Conservation (phyloP, 1,139 yeast species). For the Saccharomyces pastorianus region DNA sequence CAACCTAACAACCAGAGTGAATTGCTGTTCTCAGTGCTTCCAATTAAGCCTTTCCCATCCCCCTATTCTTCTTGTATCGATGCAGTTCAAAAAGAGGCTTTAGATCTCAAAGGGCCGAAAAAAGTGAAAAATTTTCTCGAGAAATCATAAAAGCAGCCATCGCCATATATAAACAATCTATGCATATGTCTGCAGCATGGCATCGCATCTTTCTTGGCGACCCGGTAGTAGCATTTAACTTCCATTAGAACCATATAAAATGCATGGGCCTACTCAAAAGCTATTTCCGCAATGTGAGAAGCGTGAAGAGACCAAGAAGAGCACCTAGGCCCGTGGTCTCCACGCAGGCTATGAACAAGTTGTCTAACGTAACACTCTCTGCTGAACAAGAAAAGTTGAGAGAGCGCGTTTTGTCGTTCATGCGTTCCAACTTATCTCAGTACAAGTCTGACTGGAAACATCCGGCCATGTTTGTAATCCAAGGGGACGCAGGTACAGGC, state of each 20-base stretch:
- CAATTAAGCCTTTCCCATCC: neutral
- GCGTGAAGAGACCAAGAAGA: constrained; percentile 7
- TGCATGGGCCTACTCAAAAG: constrained; percentile 8
- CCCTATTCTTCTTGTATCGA: neutral
- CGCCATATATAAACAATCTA: neutral
- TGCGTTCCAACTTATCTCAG: constrained; percentile 19
- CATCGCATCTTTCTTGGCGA: neutral
- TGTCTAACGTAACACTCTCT: constrained; percentile 32
- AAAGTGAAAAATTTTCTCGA: neutral
- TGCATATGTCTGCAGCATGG: neutral
- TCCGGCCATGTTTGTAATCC: constrained; percentile 34
- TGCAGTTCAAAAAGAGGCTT: neutral
- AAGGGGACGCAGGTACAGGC: constrained; percentile 48
- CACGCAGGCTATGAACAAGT: constrained; percentile 28
- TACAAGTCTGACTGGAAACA: constrained; percentile 11
- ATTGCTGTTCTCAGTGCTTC: neutral
- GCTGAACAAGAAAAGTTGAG: constrained; percentile 32
- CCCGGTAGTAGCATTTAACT: neutral
- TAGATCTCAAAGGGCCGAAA: neutral
- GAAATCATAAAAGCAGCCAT: neutral
- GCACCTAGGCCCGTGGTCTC: constrained; percentile 3
- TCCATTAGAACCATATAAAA: neutral
- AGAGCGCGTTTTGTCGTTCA: constrained; percentile 26
- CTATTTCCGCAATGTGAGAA: neutral
- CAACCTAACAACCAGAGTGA: neutral